phyloP scores from a whole-genome alignment of 306 rosid species.

The Comarum palustre region DNA sequence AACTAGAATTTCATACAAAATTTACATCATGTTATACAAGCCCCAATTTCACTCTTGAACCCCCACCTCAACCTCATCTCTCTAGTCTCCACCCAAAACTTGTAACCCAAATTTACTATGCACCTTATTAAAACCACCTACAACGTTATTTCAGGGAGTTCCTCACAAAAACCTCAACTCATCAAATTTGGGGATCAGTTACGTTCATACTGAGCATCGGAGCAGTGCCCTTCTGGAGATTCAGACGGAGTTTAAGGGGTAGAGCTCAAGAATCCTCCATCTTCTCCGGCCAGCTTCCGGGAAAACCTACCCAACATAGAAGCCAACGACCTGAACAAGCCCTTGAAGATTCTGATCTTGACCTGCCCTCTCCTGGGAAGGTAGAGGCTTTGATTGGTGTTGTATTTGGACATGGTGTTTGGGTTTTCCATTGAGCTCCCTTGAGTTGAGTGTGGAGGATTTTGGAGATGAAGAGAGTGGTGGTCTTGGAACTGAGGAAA shows the following conservation, averaged over 20 bases:
- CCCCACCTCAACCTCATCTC: background rate
- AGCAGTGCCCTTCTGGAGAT: slow-evolving; percentile 8
- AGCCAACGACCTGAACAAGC: slow-evolving; percentile 10
- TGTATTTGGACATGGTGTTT: background rate
- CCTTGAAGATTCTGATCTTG: slow-evolving; percentile 25
- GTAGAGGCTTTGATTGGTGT: background rate
- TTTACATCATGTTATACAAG: background rate
- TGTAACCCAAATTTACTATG: background rate
- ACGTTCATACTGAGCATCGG: slow-evolving; percentile 8
- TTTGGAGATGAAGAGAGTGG: background rate
- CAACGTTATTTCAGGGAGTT: background rate
- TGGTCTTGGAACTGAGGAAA: background rate
- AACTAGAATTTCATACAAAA: background rate
- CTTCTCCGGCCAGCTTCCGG: slow-evolving; percentile 1
- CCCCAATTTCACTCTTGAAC: background rate
- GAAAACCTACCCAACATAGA: slow-evolving; percentile 10
- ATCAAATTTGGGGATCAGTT: slow-evolving; percentile 2
- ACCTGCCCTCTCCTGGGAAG: slow-evolving; percentile 34
- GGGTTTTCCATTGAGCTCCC: background rate
- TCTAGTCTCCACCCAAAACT: background rate
- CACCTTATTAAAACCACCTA: background rate
- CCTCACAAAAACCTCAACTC: background rate
- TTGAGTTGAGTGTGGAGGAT: background rate
- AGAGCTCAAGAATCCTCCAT: slow-evolving; percentile 21
- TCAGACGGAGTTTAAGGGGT: slow-evolving; percentile 18